Conservation (phyloP, 345 rosid species). For the Clarkia xantiana region DNA sequence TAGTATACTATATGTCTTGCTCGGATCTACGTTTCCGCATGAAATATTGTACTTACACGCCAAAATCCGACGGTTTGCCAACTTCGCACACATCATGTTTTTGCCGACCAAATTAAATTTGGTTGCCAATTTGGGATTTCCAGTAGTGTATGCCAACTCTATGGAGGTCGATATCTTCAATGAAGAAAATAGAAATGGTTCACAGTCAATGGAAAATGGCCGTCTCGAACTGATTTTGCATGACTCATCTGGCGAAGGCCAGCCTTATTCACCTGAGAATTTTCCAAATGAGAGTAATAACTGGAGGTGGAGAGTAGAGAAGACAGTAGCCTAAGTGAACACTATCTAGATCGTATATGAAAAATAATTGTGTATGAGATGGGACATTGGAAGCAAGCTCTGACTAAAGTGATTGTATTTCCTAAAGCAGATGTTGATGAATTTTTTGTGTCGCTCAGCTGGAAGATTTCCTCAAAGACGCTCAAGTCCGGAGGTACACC, state of each 20-base stretch:
- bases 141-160: too few species aligned
- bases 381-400: conserved; percentile 43
- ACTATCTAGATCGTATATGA: conserved; percentile 47
- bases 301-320: conserved; percentile 88
- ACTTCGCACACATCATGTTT: too few species aligned
- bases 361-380: conserved; percentile 9
- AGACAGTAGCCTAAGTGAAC: conserved; percentile 32
- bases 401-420: conserved; percentile 31
- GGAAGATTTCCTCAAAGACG: conserved; percentile 44
- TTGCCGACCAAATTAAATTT: too few species aligned
- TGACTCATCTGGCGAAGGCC: conserved; percentile 42
- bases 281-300: conserved; percentile 65
- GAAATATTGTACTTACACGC: too few species aligned
- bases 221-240: conserved; percentile 28
- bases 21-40: too few species aligned
- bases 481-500: neutral
- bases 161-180: neutral
- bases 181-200: conserved; percentile 16
- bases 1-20: too few species aligned
- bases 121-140: too few species aligned
- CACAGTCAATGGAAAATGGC: conserved; percentile 15
- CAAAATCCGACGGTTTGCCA: too few species aligned
- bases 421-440: conserved; percentile 40
- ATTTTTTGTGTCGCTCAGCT: conserved; percentile 59
- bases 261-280: conserved; percentile 70